Evolutionary conservation across 2,329 filamentous ascomycete genomes (phyloP).

Genomic region (Ceratocystis diversiconidia): DNA sequence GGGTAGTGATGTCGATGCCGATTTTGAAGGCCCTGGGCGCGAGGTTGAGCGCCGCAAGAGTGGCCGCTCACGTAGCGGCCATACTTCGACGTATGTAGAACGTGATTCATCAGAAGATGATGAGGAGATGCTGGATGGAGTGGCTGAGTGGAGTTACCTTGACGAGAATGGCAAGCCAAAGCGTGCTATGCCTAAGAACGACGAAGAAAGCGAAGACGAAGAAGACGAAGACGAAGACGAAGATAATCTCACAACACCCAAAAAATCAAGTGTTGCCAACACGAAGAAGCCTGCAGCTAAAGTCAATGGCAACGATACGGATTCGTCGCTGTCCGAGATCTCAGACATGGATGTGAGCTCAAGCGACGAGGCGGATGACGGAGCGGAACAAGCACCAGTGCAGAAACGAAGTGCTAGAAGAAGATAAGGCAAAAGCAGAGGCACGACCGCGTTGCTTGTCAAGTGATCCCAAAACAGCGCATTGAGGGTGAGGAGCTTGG

Average conservation of each 20-base stretch:
- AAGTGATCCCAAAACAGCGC: background rate
- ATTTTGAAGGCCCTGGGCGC: background rate
- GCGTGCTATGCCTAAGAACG: conserved; percentile 14
- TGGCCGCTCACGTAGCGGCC: conserved; percentile 32
- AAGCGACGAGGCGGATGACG: conserved; percentile 1
- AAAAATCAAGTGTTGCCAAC: background rate
- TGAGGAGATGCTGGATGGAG: conserved; percentile 46
- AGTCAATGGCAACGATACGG: conserved; percentile 8
- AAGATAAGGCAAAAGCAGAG: background rate
- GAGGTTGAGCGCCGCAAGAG: conserved; percentile 40
- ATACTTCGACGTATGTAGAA: conserved; percentile 36
- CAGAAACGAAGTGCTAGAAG: conserved; percentile 3
- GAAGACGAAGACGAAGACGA: conserved; percentile 21
- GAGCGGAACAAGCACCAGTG: background rate
- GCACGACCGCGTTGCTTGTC: background rate
- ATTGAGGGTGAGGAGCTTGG: background rate
- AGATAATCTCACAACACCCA: background rate
- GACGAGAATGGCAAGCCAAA: conserved; percentile 23
- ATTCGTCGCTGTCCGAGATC: conserved; percentile 17
- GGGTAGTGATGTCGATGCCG: conserved; percentile 16
- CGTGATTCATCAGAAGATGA: conserved; percentile 44
- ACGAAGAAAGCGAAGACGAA: conserved; percentile 18
- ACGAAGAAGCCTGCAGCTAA: background rate
- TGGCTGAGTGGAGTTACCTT: conserved; percentile 43
- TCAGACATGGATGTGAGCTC: conserved; percentile 16